These are phyloP conservation scores for Didymellaceae sp. DNA, from an alignment of 2,329 filamentous ascomycete species.

Conservation along the genomic window DNA sequence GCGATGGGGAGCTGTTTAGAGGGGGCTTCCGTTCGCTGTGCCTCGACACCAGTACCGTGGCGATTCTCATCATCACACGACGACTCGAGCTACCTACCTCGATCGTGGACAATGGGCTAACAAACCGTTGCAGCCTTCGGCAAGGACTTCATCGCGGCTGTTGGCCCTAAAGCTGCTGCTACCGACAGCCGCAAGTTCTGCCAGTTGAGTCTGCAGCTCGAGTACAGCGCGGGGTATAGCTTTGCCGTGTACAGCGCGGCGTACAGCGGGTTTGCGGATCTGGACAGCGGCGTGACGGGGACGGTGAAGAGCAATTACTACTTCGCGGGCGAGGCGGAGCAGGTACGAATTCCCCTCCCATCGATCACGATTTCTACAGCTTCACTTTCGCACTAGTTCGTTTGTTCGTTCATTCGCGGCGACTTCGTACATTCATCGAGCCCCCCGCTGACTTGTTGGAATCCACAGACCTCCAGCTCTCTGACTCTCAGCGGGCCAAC, in stretches of 20 bases:
- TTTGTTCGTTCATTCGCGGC: no score
- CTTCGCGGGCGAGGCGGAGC: conserved; percentile 42
- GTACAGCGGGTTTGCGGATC: conserved; percentile 44
- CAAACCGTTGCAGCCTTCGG: conserved; percentile 29
- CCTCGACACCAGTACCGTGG: no score
- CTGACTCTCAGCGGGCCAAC: conserved; percentile 45
- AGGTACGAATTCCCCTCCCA: conserved; percentile 17
- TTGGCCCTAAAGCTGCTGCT: conserved; percentile 31
- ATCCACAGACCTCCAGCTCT: conserved; percentile 12
- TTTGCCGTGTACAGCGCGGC: conserved; percentile 45
- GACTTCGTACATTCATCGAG: no score
- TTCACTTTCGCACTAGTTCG: no score
- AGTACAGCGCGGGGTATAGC: conserved; percentile 47
- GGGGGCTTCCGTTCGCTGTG: no score
- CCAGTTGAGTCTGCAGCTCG: conserved; percentile 45
- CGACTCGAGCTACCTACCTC: background rate
- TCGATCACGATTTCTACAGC: background rate
- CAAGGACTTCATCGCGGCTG: conserved; percentile 41
- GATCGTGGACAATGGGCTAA: background rate
- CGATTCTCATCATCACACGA: no score
- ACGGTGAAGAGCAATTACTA: conserved; percentile 46
- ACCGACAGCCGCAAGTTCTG: conserved; percentile 48
- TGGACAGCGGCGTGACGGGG: conserved; percentile 47
- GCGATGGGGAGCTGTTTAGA: no score
- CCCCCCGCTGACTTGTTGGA: no score